Conservation (phyloP, 768 basidiomycete genomes). For the Amanita rimosa region DNA sequence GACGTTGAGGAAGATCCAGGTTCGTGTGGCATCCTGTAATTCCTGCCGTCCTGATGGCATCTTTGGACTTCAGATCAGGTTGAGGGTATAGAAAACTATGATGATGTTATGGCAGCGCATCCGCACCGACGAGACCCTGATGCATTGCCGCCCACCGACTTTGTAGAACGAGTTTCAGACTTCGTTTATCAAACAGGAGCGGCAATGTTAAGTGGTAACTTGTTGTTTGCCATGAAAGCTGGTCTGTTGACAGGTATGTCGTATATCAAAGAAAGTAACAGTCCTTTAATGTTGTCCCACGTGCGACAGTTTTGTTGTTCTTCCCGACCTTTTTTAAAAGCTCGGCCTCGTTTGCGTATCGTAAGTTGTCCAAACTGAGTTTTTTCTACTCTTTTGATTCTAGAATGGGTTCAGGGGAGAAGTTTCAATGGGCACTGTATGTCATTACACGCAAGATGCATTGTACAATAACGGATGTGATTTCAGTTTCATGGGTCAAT, state of each 20-base stretch:
- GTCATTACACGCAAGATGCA: constrained; percentile 10
- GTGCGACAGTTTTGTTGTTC: constrained; percentile 38
- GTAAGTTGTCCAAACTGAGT: constrained; percentile 21
- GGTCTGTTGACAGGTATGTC: constrained; percentile 45
- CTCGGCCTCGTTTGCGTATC: constrained; percentile 46
- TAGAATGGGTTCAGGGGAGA: constrained; percentile 30
- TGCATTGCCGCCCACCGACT: constrained; percentile 56
- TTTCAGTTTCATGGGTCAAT: constrained; percentile 60
- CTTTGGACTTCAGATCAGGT: constrained; percentile 26
- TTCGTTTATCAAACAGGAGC: constrained; percentile 27
- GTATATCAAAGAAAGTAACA: not conserved
- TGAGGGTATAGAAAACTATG: constrained; percentile 30
- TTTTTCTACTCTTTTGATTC: not conserved
- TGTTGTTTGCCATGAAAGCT: constrained; percentile 61
- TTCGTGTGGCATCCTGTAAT: constrained; percentile 7
- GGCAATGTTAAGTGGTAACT: constrained; percentile 44
- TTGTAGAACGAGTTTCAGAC: constrained; percentile 39
- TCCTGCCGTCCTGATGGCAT: not conserved
- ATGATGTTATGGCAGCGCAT: constrained; percentile 41
- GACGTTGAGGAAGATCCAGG: constrained; percentile 71
- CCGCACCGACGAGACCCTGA: constrained; percentile 60
- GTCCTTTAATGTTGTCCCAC: not conserved
- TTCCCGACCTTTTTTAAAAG: constrained; percentile 45
- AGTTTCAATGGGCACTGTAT: constrained; percentile 64
- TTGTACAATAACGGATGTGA: not conserved